Conservation (phyloP, 768 basidiomycete species). For the Pleurotus tuber-regium region DNA sequence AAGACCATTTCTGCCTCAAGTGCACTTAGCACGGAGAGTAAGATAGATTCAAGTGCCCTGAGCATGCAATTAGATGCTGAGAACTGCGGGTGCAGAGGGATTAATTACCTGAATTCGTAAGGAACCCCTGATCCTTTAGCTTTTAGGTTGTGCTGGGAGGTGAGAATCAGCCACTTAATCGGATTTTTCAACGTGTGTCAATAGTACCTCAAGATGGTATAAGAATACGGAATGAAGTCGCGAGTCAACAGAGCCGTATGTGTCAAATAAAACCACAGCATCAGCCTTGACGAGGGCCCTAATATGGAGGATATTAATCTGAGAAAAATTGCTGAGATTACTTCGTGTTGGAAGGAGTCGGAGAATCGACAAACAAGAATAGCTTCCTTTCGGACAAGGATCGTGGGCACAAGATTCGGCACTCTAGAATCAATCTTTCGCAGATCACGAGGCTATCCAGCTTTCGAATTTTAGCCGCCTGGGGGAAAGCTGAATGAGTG, state of each 20-base stretch:
- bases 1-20: conserved; percentile 97
- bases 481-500: conserved; percentile 15
- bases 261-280: conserved; percentile 88
- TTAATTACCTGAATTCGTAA: conserved; percentile 80
- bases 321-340: conserved; percentile 14
- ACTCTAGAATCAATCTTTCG: conserved; percentile 95
- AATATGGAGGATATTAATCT: conserved; percentile 95
- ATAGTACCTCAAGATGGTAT: conserved; percentile 76
- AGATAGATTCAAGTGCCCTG: conserved; percentile 90
- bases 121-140: conserved; percentile 65
- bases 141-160: conserved; percentile 76
- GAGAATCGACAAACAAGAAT: conserved; percentile 60
- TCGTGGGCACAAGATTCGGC: conserved; percentile 93
- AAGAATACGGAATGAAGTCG: conserved; percentile 83
- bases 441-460: conserved; percentile 81
- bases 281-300: conserved; percentile 94
- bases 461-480: conserved; percentile 11
- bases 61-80: conserved; percentile 11
- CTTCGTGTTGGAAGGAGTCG: conserved; percentile 6
- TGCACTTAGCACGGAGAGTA: conserved; percentile 88
- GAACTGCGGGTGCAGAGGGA: background rate
- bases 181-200: background rate
- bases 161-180: background rate
- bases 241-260: conserved; percentile 85
- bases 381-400: conserved; percentile 84